A percentile compares a stretch with the other conserved stretches of the same genome.
Evolutionary conservation across 164 flowering plant species (phyloP).

Genomic region (Magnolia sinica): DNA sequence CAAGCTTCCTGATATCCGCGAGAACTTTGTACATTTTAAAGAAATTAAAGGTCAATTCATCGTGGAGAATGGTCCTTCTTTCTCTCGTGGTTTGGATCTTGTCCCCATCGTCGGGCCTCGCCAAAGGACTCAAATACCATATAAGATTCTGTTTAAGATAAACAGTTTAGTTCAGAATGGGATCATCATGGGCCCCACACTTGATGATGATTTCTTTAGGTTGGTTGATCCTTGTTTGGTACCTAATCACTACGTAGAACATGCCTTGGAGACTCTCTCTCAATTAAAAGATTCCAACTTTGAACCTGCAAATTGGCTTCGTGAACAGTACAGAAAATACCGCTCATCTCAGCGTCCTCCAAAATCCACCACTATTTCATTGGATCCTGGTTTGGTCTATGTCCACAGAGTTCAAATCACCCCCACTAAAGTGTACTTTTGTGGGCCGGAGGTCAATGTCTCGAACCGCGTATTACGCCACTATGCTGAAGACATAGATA

Average conservation of each 20-base stretch:
- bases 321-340: slow-evolving; percentile 42
- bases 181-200: slow-evolving; percentile 59
- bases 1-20: slow-evolving; percentile 44
- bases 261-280: slow-evolving; percentile 62
- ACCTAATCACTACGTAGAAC: slow-evolving; percentile 36
- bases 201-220: slow-evolving; percentile 45
- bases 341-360: slow-evolving; percentile 13
- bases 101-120: slow-evolving; percentile 67
- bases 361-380: slow-evolving; percentile 35
- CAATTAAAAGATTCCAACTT: slow-evolving; percentile 69
- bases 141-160: slow-evolving; percentile 54
- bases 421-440: slow-evolving; percentile 68
- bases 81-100: slow-evolving; percentile 35
- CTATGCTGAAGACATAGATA: slow-evolving; percentile 44
- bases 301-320: slow-evolving; percentile 71
- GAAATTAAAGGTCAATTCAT: slow-evolving; percentile 36
- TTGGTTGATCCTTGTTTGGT: slow-evolving; percentile 50
- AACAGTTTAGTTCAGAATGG: slow-evolving; percentile 72
- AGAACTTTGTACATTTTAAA: slow-evolving; percentile 41
- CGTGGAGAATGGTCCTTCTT: slow-evolving; percentile 38
- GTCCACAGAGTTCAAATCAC: slow-evolving; percentile 74
- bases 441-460: slow-evolving; percentile 73
- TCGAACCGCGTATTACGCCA: slow-evolving; percentile 75
- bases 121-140: slow-evolving; percentile 46
- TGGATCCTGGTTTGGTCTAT: slow-evolving; percentile 68